These are phyloP conservation scores for Pyrus hybrid DNA, from an alignment of 331 rosid genomes.

Conservation along the genomic window DNA sequence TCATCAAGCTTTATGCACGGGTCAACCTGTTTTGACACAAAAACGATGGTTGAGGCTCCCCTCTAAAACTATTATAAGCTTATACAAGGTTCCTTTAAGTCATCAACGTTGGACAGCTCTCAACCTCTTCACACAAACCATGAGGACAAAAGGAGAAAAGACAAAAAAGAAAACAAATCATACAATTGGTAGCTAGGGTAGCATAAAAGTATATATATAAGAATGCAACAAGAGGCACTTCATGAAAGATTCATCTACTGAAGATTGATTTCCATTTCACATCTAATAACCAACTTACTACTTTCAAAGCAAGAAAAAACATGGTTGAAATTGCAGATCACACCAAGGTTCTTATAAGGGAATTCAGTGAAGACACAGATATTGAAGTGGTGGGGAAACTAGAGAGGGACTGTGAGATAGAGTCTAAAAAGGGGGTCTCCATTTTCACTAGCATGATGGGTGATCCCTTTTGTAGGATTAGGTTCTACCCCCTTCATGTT, in stretches of 20 bases:
- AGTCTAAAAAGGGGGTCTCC: conserved; percentile 59
- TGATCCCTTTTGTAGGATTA: conserved; percentile 74
- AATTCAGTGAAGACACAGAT: conserved; percentile 59
- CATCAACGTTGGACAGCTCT: no score
- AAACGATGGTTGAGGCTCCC: no score
- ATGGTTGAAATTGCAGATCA: not conserved
- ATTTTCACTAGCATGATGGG: conserved; percentile 50
- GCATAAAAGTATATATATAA: conserved; percentile 3
- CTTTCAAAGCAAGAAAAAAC: not conserved
- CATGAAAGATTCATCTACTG: not conserved
- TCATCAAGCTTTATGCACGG: no score
- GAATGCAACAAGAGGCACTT: conserved; percentile 10
- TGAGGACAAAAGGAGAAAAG: not conserved
- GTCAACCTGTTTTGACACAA: no score
- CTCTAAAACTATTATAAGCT: no score
- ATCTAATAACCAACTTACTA: conserved; percentile 19
- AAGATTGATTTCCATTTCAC: conserved; percentile 7
- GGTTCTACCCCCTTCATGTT: conserved; percentile 63
- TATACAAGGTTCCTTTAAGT: no score
- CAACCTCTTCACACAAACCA: not conserved
- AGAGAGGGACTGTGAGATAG: conserved; percentile 70
- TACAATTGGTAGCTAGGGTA: not conserved
- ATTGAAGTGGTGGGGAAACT: conserved; percentile 67
- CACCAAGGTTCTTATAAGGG: conserved; percentile 47
- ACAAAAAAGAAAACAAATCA: not conserved